Evolutionary conservation across 2,329 filamentous ascomycete species (phyloP), one percentile per base, ranked within the genome.

Genomic region (Aspergillus tubingensis): DNA sequence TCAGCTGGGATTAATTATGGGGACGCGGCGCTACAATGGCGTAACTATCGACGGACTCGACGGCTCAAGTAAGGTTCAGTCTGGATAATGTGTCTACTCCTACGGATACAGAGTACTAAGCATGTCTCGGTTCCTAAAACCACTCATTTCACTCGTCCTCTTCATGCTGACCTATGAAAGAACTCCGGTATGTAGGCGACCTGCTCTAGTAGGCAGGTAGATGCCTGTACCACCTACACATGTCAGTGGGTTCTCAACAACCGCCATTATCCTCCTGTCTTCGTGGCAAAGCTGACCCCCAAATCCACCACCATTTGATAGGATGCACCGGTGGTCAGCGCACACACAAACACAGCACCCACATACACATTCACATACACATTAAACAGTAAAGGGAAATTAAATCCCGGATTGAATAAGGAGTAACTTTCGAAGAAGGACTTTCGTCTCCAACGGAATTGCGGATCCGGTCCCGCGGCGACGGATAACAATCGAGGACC

Each of bases 381-480:
- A 32, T 50, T 13, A 50, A 17, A 19, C 47, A 30, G 30, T 30
- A 30, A 11, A n/a, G 8, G 47, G 47, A 50, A 50, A 27, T 50
- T 32, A 50, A 19, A 30, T 50, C 47, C 47, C 27, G 25, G 25
- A 27, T 50, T 15, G 25, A 50, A 50, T 32, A 50, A 50, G 47
- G 30, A 47, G 25, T 36, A 36, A 36, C 30, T 36, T 36, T 36
- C 30, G 13, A 36, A 39, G 19, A 27, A 44, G 39, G 49, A 60
- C 52, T 55, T 58, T 56, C 23, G 41, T 32, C 57, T 57, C 60
- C 65, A 74, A 57, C 72, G 72, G 73, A 73, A 73, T 62, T 65
- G 64, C 66, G 60, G 66, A 70, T 70, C 72, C 68, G 68, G 68
- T 74, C 70, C 74, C 74, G 72, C 74, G 72, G 68, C 68, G 73